These are phyloP conservation scores for Phytopythium sindhum DNA, from an alignment of 352 stramenopile genomes.

Conservation along the genomic window DNA sequence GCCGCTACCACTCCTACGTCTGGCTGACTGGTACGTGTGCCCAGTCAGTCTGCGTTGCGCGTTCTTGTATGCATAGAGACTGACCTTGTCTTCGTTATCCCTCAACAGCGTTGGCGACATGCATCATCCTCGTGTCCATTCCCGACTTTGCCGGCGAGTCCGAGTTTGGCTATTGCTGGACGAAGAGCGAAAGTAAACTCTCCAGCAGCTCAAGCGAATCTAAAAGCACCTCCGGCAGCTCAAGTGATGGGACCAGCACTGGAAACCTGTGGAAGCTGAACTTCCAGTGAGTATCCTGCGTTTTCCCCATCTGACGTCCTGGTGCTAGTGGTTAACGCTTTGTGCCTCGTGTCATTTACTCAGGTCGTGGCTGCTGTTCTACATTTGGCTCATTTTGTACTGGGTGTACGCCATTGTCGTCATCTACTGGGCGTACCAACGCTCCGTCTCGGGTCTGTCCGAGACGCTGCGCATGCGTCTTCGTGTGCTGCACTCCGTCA, in stretches of 20 bases:
- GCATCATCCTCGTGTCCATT: slow-evolving; percentile 69
- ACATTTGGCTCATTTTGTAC: slow-evolving; percentile 85
- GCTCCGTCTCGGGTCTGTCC: slow-evolving; percentile 73
- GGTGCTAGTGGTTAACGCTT: slow-evolving; percentile 1
- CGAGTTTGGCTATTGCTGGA: slow-evolving; percentile 87
- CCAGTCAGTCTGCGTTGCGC: neutral
- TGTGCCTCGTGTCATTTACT: neutral
- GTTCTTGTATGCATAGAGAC: neutral
- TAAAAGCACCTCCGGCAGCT: neutral
- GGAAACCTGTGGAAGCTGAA: slow-evolving; percentile 83
- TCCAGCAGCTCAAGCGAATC: slow-evolving; percentile 9
- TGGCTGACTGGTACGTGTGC: slow-evolving; percentile 57
- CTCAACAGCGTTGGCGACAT: slow-evolving; percentile 49
- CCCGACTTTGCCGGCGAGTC: slow-evolving; percentile 66
- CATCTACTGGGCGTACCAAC: slow-evolving; percentile 83
- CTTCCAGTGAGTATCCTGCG: slow-evolving; percentile 51
- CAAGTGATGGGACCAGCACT: slow-evolving; percentile 18
- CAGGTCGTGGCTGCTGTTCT: slow-evolving; percentile 83
- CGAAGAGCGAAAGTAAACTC: slow-evolving; percentile 63
- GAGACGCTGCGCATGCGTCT: slow-evolving; percentile 84
- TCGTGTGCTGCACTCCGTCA: slow-evolving; percentile 84
- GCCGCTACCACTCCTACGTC: slow-evolving; percentile 80
- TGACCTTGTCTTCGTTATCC: slow-evolving; percentile 3
- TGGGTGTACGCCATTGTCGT: slow-evolving; percentile 84
- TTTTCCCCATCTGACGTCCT: neutral